Base-by-base conservation (phyloP, 164 flowering plant species). In the Chimonanthus salicifolius region DNA sequence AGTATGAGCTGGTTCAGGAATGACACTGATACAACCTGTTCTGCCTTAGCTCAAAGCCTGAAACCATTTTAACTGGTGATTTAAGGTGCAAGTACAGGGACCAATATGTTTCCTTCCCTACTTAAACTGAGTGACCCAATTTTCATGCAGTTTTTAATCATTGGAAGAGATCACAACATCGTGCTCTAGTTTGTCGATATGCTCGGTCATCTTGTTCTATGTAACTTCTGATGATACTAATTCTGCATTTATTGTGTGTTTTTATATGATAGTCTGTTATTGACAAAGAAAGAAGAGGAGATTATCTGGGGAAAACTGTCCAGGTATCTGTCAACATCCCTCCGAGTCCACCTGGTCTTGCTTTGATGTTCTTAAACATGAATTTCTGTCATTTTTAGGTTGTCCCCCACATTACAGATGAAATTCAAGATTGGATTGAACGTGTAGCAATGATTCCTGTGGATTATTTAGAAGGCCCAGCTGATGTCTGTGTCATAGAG, bases 401-500 rank as follows among this genome's bases (percentile, higher is more conserved):
- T 49, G 96, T 95, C 68, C 99, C 99, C 16, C 99, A 95, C 71
- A 80, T 93, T 11, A 95, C 99, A 4, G 92, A 93, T 84, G 98
- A 93, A 62, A 93, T 95, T 74, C 98, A 95, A 81, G 98, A 93
- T 16, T 93, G 99, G 98, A 89, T 93, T 72, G 97, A 92, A 77
- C 88, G 92, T 49, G 98, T 85, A 4, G 94, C 99, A 21, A 72
- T 71, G 82, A 82, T 89, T 68, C 97, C 99, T n/a, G 97, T 95
- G 10, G 99, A 95, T 89, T 97, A 97, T 49, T 71, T 85, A 79
- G 90, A 88, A 71, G 94, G 89, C n/a, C 90, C 96, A 44, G 91
- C 99, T 66, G 99, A 95, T 85, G 96, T 95, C 76, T 93, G 98
- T 79, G 94, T 95, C 74, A 92, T 93, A 58, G 99, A 95, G 80